These are phyloP conservation scores for Corymbia maculata DNA, from an alignment of 345 rosid genomes.

Conservation along the genomic window DNA sequence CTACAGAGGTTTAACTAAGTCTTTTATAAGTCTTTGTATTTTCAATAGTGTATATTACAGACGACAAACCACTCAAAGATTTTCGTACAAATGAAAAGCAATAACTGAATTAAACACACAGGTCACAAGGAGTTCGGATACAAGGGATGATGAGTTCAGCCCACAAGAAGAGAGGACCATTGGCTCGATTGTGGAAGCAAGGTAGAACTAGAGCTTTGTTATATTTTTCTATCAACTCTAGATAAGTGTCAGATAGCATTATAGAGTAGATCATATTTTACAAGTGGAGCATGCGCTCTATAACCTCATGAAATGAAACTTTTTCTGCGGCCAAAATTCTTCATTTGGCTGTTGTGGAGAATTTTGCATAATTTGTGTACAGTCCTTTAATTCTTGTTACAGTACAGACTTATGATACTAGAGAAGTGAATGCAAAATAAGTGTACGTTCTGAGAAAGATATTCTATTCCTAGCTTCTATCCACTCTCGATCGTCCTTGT, in stretches of 20 bases:
- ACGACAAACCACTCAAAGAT: background rate
- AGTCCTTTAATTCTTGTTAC: background rate
- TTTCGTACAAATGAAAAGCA: background rate
- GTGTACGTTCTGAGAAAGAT: background rate
- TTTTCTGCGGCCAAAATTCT: background rate
- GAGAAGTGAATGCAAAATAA: background rate
- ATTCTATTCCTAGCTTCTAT: conserved; percentile 36
- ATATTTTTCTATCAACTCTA: background rate
- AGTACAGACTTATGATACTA: background rate
- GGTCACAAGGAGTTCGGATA: conserved; percentile 95
- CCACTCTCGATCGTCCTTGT: conserved; percentile 83
- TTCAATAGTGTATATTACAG: background rate
- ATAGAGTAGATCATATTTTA: background rate
- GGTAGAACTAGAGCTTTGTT: conserved; percentile 27
- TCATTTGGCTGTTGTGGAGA: background rate
- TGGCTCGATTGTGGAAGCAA: conserved; percentile 85
- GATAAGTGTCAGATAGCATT: background rate
- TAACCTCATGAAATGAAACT: background rate
- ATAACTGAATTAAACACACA: conserved; percentile 6
- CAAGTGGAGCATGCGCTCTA: background rate
- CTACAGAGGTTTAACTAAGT: background rate
- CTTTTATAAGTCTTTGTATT: background rate
- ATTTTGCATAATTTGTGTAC: background rate
- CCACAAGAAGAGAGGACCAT: conserved; percentile 92
- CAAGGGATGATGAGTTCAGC: conserved; percentile 54